Percentiles rank a stretch among this genome's conserved stretches.
phyloP scores from a whole-genome alignment of 129 eudicot genomes.

The Helianthus annuus region HanXRQr2.0-SUNRISE NC_035434.2:48453957-48454456 shows the following conservation, averaged over 20 bases:
- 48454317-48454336: constrained; percentile 73
- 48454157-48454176: constrained; percentile 5
- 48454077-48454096: not conserved
- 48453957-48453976: not conserved
- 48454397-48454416: constrained; percentile 63
- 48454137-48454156: constrained; percentile 1
- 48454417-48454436: constrained; percentile 73
- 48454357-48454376: constrained; percentile 77
- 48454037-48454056: not conserved
- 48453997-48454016: not conserved
- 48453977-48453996: not conserved
- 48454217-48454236: constrained; percentile 75
- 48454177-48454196: not conserved
- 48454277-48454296: constrained; percentile 81
- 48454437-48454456: constrained; percentile 73
- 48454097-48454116: not conserved
- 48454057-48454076: not conserved
- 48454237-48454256: constrained; percentile 72
- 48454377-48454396: constrained; percentile 93
- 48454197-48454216: constrained; percentile 62
- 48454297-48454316: constrained; percentile 78
- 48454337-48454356: constrained; percentile 43
- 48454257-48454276: constrained; percentile 84
- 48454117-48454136: constrained; percentile 14
- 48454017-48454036: not conserved